Percentiles rank a stretch among this genome's conserved stretches.
phyloP scores from a whole-genome alignment of 805 yeast genomes.

The Candida arabinofermentans region DNA sequence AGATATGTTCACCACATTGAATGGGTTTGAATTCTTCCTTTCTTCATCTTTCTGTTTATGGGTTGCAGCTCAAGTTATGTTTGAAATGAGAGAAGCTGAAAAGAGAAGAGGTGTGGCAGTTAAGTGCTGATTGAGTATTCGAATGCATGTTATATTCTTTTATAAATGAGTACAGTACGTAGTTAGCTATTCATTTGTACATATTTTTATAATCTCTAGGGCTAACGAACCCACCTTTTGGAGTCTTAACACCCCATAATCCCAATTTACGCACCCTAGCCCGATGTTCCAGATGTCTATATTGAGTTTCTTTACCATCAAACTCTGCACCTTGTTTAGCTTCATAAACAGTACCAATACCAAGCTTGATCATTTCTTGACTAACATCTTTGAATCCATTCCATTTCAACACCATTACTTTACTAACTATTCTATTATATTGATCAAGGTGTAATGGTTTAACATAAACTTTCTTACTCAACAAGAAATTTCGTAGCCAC shows the following conservation, averaged over 20 bases:
- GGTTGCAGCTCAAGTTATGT: slow-evolving; percentile 90
- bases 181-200: slow-evolving; percentile 25
- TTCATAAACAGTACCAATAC: slow-evolving; percentile 87
- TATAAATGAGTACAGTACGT: too few relatives aligned
- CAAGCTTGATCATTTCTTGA: slow-evolving; percentile 78
- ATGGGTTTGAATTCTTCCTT: slow-evolving; percentile 63
- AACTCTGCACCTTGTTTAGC: slow-evolving; percentile 78
- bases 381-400: slow-evolving; percentile 78
- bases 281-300: slow-evolving; percentile 51
- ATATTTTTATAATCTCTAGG: slow-evolving; percentile 76
- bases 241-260: slow-evolving; percentile 54
- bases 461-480: slow-evolving; percentile 66
- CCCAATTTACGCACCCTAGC: slow-evolving; percentile 62
- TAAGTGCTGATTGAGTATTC: too few relatives aligned
- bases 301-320: slow-evolving; percentile 66
- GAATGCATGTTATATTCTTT: too few relatives aligned
- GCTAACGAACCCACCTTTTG: slow-evolving; percentile 42
- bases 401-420: slow-evolving; percentile 57
- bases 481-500: slow-evolving; percentile 67
- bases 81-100: slow-evolving; percentile 85
- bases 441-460: slow-evolving; percentile 84
- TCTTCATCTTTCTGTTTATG: slow-evolving; percentile 64
- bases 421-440: slow-evolving; percentile 82
- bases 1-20: slow-evolving; percentile 68
- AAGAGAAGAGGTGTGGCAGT: slow-evolving; percentile 78